phyloP scores from a whole-genome alignment of 2,329 filamentous ascomycete genomes.

The Ophiognomonia clavigignenti-juglandacearum region DNA sequence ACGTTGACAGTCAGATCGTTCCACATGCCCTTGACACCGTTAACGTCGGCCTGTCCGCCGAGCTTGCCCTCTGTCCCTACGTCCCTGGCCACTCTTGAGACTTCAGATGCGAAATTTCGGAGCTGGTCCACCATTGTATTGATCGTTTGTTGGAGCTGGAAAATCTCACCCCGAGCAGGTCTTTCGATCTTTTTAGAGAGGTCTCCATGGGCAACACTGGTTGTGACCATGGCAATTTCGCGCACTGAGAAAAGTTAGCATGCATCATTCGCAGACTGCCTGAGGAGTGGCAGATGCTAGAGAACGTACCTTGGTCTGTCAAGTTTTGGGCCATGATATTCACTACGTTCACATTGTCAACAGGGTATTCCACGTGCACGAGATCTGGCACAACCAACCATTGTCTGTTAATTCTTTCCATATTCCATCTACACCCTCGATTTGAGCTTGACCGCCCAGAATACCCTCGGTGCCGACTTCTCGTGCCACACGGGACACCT shows the following conservation, averaged over 20 bases:
- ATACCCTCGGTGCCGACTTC: constrained; percentile 96
- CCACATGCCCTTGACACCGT: constrained; percentile 84
- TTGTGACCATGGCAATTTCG: constrained; percentile 81
- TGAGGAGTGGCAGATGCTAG: no score
- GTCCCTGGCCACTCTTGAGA: constrained; percentile 76
- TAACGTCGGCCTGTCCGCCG: constrained; percentile 77
- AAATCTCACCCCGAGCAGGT: constrained; percentile 74
- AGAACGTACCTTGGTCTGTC: constrained; percentile 60
- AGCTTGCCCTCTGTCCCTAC: constrained; percentile 81
- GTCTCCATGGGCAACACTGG: constrained; percentile 77
- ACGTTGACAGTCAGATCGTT: constrained; percentile 82
- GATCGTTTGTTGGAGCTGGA: constrained; percentile 79
- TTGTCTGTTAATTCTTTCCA: constrained; percentile 97
- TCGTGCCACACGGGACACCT: constrained; percentile 89
- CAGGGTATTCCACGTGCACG: neutral
- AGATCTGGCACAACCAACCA: constrained; percentile 37
- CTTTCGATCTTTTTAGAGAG: constrained; percentile 80
- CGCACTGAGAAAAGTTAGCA: constrained; percentile 47
- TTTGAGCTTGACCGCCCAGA: constrained; percentile 87
- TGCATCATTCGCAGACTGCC: no score
- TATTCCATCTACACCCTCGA: constrained; percentile 90
- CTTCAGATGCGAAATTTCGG: constrained; percentile 77
- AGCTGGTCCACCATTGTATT: constrained; percentile 89
- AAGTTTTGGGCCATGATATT: constrained; percentile 82
- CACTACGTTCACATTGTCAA: constrained; percentile 41